Evolutionary conservation across 73 alveolate species (phyloP).

Genomic region (Paramecium biaurelia): DNA sequence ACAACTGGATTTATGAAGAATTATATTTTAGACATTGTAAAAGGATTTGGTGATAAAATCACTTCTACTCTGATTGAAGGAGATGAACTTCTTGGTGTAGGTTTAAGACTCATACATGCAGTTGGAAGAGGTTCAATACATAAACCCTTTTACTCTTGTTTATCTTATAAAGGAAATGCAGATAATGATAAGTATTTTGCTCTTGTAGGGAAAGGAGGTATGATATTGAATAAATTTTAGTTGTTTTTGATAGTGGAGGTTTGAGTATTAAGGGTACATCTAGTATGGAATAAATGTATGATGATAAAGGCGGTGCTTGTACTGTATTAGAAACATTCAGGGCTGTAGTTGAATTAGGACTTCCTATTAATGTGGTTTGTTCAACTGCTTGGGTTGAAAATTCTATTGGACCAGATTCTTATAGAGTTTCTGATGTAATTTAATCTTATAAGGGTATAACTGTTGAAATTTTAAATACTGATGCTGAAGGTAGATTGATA

Average conservation of each 20-base stretch:
- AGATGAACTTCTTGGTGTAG: background rate
- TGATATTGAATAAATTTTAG: background rate
- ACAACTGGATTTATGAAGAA: conserved; percentile 21
- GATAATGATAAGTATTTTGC: background rate
- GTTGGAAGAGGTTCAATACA: conserved; percentile 34
- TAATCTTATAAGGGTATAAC: conserved; percentile 75
- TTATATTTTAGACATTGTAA: background rate
- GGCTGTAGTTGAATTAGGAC: conserved; percentile 61
- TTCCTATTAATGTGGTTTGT: conserved; percentile 69
- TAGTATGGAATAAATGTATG: conserved; percentile 76
- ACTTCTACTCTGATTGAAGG: background rate
- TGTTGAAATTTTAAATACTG: conserved; percentile 82
- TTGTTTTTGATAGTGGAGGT: conserved; percentile 21
- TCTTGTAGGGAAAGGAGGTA: conserved; percentile 37
- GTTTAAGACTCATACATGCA: conserved; percentile 7
- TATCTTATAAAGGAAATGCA: background rate
- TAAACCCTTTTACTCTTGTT: background rate
- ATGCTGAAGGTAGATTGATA: conserved; percentile 89
- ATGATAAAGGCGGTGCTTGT: conserved; percentile 83
- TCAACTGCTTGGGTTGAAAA: conserved; percentile 81
- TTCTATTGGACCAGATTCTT: conserved; percentile 64
- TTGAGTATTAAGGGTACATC: background rate
- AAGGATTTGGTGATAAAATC: background rate
- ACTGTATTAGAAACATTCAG: conserved; percentile 79
- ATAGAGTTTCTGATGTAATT: conserved; percentile 75